Evolutionary conservation across 306 rosid genomes (phyloP).

Genomic region (Mimosa pudica): DNA sequence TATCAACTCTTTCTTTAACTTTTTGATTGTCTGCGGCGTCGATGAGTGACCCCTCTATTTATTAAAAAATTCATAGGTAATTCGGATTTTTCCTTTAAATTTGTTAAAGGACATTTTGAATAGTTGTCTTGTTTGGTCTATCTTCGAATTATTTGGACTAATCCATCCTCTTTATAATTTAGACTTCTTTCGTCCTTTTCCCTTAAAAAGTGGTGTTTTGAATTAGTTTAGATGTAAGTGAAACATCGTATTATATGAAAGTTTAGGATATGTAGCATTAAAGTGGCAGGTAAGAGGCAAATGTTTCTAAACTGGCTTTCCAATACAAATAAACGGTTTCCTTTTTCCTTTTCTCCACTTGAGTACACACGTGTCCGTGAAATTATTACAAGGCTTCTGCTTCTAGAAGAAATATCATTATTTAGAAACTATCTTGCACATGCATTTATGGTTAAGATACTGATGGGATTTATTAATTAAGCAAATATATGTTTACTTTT

Average conservation of each 20-base stretch:
- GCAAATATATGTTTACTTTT: too few species aligned
- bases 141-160: too few species aligned
- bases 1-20: too few species aligned
- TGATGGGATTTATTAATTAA: too few species aligned
- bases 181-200: too few species aligned
- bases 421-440: neutral
- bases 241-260: neutral
- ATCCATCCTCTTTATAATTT: too few species aligned
- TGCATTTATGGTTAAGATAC: neutral
- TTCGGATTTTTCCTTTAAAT: too few species aligned
- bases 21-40: too few species aligned
- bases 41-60: too few species aligned
- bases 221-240: neutral
- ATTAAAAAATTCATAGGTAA: too few species aligned
- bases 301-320: neutral
- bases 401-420: neutral
- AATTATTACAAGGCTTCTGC: neutral
- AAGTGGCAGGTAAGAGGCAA: neutral
- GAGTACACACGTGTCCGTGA: neutral
- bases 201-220: neutral
- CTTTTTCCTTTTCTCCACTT: neutral
- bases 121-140: too few species aligned
- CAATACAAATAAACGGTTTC: neutral
- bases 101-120: too few species aligned
- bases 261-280: neutral